These are phyloP conservation scores for Gloeopeniophorella convolvens DNA, from an alignment of 768 basidiomycete species.

Conservation along the genomic window DNA sequence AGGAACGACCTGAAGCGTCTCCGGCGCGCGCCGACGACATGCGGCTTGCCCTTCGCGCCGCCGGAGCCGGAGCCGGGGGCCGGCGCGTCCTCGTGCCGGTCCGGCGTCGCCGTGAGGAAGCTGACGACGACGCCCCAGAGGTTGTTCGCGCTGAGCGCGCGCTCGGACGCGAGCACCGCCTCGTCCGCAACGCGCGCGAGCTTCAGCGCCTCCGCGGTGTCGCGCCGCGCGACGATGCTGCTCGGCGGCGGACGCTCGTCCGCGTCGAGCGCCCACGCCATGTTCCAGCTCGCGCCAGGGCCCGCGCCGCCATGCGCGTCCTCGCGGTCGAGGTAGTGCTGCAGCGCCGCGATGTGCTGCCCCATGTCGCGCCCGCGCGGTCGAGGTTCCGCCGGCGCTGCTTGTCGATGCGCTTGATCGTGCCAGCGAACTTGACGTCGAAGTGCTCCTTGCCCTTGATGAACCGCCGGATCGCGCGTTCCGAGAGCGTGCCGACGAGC, in stretches of 20 bases:
- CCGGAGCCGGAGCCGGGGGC: background rate
- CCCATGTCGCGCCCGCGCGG: conserved; percentile 57
- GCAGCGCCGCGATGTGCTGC: conserved; percentile 45
- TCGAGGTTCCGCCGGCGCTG: conserved; percentile 59
- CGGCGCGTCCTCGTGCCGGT: conserved; percentile 26
- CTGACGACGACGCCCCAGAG: conserved; percentile 65
- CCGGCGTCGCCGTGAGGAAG: conserved; percentile 51
- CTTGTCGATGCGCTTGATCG: conserved; percentile 54
- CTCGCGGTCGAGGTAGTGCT: conserved; percentile 31
- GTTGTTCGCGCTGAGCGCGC: conserved; percentile 56
- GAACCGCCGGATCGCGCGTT: conserved; percentile 72
- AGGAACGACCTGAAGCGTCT: background rate
- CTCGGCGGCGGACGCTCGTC: conserved; percentile 84
- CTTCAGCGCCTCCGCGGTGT: conserved; percentile 72
- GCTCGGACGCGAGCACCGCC: conserved; percentile 51
- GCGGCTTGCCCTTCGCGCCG: background rate
- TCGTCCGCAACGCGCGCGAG: conserved; percentile 71
- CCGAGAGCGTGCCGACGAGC: conserved; percentile 68
- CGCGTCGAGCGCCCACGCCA: conserved; percentile 81
- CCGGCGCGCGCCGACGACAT: background rate
- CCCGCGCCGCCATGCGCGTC: conserved; percentile 23
- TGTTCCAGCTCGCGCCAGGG: conserved; percentile 50
- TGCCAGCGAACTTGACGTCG: conserved; percentile 59
- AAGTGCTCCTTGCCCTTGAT: conserved; percentile 52
- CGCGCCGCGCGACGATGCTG: conserved; percentile 84